Evolutionary conservation across 1,284 basidiomycete genomes (phyloP).

Genomic region (Papiliotrema flavescens): DNA sequence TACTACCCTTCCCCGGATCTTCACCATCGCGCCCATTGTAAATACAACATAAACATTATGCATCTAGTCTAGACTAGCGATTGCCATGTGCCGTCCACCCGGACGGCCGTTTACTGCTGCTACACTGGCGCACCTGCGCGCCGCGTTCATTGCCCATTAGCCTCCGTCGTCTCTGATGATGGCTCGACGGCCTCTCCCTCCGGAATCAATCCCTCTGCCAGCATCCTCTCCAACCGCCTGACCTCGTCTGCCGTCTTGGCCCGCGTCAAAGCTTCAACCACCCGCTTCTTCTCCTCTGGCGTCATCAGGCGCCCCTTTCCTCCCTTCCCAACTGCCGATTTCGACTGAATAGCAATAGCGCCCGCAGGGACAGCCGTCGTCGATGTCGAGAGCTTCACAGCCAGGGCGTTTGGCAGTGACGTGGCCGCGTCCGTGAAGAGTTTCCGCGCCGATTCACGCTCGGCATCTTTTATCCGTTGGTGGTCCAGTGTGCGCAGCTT

Average conservation of each 20-base stretch:
- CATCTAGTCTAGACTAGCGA: neutral
- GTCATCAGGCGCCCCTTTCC: conserved; percentile 73
- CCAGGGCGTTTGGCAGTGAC: conserved; percentile 72
- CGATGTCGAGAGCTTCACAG: conserved; percentile 68
- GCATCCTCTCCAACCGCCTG: conserved; percentile 75
- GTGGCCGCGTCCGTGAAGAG: conserved; percentile 71
- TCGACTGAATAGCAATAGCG: conserved; percentile 40
- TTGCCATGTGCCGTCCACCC: no score
- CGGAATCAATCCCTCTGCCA: conserved; percentile 81
- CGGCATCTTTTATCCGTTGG: conserved; percentile 89
- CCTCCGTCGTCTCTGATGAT: neutral
- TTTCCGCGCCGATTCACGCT: conserved; percentile 67
- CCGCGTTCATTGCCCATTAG: neutral
- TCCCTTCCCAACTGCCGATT: conserved; percentile 21
- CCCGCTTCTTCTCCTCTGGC: conserved; percentile 83
- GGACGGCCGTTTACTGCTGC: no score
- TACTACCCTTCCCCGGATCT: neutral
- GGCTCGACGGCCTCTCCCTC: conserved; percentile 26
- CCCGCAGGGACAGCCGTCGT: conserved; percentile 65
- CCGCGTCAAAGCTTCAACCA: conserved; percentile 83
- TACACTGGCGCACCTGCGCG: neutral
- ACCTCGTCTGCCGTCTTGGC: conserved; percentile 91
- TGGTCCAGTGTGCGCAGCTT: conserved; percentile 90
- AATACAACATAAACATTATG: neutral
- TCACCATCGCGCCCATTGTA: neutral